A percentile compares a stretch with the other conserved stretches of the same genome.
Conservation (phyloP, 768 basidiomycete genomes). For the Trametes cinnabarina region DNA sequence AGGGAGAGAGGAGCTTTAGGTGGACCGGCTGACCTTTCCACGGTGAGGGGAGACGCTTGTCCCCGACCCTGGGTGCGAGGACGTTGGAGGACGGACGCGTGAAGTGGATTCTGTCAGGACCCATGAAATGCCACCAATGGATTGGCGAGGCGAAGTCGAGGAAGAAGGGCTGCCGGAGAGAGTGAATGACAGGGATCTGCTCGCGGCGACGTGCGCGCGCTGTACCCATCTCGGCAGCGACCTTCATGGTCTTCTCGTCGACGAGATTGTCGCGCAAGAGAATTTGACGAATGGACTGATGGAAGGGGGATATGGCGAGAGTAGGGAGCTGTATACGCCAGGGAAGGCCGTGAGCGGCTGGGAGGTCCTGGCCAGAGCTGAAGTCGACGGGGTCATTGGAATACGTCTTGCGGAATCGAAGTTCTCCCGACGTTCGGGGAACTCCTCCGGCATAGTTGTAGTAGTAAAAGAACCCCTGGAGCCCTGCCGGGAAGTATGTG, state of each 20-base stretch:
- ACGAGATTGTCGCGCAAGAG: not conserved
- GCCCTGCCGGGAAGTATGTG: not conserved
- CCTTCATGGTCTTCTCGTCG: not conserved
- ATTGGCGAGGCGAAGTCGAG: not conserved
- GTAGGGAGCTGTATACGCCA: not conserved
- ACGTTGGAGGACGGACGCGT: not conserved
- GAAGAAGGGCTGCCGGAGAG: not conserved
- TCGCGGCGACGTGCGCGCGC: not conserved
- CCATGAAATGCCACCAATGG: slow-evolving; percentile 7
- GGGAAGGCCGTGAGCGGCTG: not conserved
- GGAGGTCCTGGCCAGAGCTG: not conserved
- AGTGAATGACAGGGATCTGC: not conserved
- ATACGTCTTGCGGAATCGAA: slow-evolving; percentile 1
- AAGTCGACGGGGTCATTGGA: not conserved
- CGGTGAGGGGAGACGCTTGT: not conserved
- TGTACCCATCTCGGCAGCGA: not conserved
- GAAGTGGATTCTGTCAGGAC: not conserved
- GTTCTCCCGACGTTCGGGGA: not conserved
- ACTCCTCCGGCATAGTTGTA: not conserved
- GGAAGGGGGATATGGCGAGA: not conserved
- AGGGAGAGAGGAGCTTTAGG: too few species aligned
- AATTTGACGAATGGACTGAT: not conserved
- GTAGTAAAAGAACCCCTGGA: slow-evolving; percentile 2
- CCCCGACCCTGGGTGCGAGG: not conserved
- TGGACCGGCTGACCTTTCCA: not conserved